Conservation (phyloP, 352 stramenopile genomes). For the Thraustotheca clavata region DNA sequence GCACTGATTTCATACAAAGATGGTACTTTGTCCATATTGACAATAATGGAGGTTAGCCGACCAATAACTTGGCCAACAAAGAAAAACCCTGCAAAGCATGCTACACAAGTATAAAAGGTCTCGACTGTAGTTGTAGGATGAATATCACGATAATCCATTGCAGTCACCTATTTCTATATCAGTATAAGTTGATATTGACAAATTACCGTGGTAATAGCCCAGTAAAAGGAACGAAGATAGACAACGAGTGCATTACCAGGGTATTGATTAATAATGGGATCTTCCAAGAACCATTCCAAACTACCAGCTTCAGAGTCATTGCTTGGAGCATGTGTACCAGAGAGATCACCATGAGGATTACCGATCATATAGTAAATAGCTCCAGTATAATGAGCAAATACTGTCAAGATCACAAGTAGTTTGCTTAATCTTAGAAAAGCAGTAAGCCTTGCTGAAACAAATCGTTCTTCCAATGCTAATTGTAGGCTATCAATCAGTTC, state of each 20-base stretch:
- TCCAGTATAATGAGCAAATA: conserved; percentile 49
- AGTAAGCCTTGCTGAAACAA: conserved; percentile 51
- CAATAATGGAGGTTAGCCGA: conserved; percentile 64
- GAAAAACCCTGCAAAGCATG: conserved; percentile 65
- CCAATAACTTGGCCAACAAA: conserved; percentile 71
- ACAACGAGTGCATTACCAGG: conserved; percentile 37
- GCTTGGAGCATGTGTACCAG: background rate
- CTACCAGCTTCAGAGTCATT: background rate
- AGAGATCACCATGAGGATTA: conserved; percentile 18
- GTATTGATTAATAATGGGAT: conserved; percentile 61
- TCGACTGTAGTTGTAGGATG: conserved; percentile 45
- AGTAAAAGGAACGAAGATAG: conserved; percentile 71
- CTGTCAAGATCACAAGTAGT: conserved; percentile 48
- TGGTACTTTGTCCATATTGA: conserved; percentile 50
- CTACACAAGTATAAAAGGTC: conserved; percentile 55
- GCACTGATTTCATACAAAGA: background rate
- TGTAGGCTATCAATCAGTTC: conserved; percentile 50
- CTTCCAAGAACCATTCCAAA: conserved; percentile 48
- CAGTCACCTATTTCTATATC: conserved; percentile 32
- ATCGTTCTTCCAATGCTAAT: conserved; percentile 53
- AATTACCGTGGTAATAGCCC: conserved; percentile 56
- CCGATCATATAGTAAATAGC: conserved; percentile 71
- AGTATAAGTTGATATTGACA: background rate
- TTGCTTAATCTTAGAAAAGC: conserved; percentile 58
- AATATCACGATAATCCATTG: conserved; percentile 63